Evolutionary conservation across 2,329 filamentous ascomycete genomes (phyloP), one percentile per base, ranked within the genome.

Genomic region (Pyrenophora seminiperda): DNA sequence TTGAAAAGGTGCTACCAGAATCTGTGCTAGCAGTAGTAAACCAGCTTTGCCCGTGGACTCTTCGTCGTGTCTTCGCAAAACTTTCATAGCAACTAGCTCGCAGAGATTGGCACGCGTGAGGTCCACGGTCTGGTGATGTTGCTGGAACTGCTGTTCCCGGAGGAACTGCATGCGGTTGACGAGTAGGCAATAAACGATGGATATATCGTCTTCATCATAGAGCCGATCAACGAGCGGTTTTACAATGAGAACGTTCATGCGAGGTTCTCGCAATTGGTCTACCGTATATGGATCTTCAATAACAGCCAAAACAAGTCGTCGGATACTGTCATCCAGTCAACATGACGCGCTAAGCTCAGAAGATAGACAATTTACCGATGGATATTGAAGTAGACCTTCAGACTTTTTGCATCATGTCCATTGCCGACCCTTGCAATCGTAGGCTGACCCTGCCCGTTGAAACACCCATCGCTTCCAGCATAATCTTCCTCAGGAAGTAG

Each of bases 161-260:
- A 92, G 77, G 63, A 94, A 94, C 66, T 91, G 88, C 27, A 85
- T 84, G 11, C 89, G 83, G 65, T 95, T 94, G 58, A 94, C 89
- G 17, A 95, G 81, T 53, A 95, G 76, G 68, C 89, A 93, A 71
- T 93, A 94, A 9, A 94, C 88, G 47, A 92, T 85, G 1, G 89
- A 93, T 31, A 92, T 86, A 75, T 94, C 90, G 51, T 90, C 82
- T 50, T 86, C 80, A 62, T 89, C 85, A 68, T 91, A 94, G 7
- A 93, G 81, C 68, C 90, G 88, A 68, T 94, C 89, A n/a, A 94
- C 89, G 19, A 94, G 75, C 1, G 90, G 90, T 50, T 90, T 83
- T 15, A 94, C 86, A 36, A 94, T 86, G 1, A 87, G 81, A 41
- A 90, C 82, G 68, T 94, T 94, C 79, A 94, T 91, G 50, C 89